Percentiles rank a stretch among this genome's conserved stretches.
Evolutionary conservation across 2,329 filamentous ascomycete genomes (phyloP).

Genomic region (Botrytis hyacinthi): DNA sequence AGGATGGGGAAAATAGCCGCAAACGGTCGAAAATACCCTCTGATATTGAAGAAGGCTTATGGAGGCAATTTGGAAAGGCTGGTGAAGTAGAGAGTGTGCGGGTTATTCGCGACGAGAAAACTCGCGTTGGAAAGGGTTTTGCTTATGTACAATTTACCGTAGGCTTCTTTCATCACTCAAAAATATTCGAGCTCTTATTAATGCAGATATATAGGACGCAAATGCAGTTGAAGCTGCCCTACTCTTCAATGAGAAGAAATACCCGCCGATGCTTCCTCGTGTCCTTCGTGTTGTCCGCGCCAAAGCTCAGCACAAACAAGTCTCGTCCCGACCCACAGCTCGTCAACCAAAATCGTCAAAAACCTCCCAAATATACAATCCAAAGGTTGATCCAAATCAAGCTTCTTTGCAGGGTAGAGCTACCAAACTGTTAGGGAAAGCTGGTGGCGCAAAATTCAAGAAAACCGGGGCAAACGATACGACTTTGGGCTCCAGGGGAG

Average conservation of each 20-base stretch:
- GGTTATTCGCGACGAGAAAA: constrained; percentile 84
- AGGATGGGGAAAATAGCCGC: constrained; percentile 66
- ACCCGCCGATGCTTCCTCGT: constrained; percentile 89
- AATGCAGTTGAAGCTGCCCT: constrained; percentile 91
- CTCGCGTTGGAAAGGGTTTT: constrained; percentile 92
- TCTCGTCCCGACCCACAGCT: constrained; percentile 31
- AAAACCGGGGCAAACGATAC: constrained; percentile 36
- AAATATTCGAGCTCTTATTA: background rate
- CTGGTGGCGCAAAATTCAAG: constrained; percentile 51
- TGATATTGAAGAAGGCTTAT: constrained; percentile 90
- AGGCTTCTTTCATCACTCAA: constrained; percentile 36
- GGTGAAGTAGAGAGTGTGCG: constrained; percentile 91
- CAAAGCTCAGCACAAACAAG: constrained; percentile 43
- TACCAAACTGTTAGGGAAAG: constrained; percentile 69
- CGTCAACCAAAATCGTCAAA: constrained; percentile 42
- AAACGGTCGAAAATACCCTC: constrained; percentile 73
- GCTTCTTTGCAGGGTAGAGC: constrained; percentile 72
- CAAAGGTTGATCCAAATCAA: constrained; percentile 68
- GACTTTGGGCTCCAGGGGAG: constrained; percentile 29
- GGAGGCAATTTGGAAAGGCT: constrained; percentile 73
- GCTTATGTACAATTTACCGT: constrained; percentile 95
- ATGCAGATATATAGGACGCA: constrained; percentile 54
- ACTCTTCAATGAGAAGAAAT: constrained; percentile 84
- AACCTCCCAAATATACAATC: constrained; percentile 52
- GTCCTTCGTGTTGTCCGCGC: constrained; percentile 83